Evolutionary conservation across 2,329 filamentous ascomycete species (phyloP).

Genomic region (Pseudovirgaria hyperparasitica): DNA sequence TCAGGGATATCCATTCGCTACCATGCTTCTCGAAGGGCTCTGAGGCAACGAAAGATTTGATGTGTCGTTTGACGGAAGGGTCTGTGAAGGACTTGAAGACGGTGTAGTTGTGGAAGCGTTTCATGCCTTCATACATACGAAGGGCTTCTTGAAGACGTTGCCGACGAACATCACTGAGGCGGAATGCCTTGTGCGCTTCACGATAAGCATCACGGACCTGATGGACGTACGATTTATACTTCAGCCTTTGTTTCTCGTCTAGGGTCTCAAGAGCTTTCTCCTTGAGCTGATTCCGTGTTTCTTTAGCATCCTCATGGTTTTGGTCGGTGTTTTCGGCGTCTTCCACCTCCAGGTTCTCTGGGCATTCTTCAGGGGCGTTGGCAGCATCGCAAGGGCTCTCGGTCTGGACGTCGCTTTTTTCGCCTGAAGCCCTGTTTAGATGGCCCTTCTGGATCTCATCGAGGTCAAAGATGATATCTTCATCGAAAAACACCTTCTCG

Average conservation of each 20-base stretch:
- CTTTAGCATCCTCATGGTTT: constrained; percentile 13
- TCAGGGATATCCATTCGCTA: constrained; percentile 90
- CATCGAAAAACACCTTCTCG: constrained; percentile 43
- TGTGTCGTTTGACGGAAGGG: constrained; percentile 74
- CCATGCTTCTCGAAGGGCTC: constrained; percentile 64
- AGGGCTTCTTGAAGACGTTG: constrained; percentile 64
- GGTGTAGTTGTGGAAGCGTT: constrained; percentile 96
- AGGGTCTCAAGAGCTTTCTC: constrained; percentile 1
- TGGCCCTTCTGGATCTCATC: constrained; percentile 9
- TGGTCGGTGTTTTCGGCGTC: constrained; percentile 13
- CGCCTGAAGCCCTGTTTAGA: too few relatives aligned
- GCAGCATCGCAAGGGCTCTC: too few relatives aligned
- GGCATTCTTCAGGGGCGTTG: too few relatives aligned
- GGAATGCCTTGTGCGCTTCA: constrained; percentile 71
- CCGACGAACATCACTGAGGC: constrained; percentile 60
- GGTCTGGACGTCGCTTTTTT: too few relatives aligned
- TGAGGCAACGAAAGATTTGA: constrained; percentile 76
- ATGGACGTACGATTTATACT: too few relatives aligned
- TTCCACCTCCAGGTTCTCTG: constrained; percentile 11
- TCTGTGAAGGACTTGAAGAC: constrained; percentile 74
- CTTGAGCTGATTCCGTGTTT: constrained; percentile 3
- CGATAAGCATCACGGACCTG: too few relatives aligned
- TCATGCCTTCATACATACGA: constrained; percentile 65
- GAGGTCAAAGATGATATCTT: constrained; percentile 17
- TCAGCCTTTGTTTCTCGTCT: too few relatives aligned